A percentile compares a stretch with the other conserved stretches of the same genome.
These are phyloP conservation scores for Senna tora DNA, from an alignment of 306 rosid genomes.

Conservation along the genomic window DNA sequence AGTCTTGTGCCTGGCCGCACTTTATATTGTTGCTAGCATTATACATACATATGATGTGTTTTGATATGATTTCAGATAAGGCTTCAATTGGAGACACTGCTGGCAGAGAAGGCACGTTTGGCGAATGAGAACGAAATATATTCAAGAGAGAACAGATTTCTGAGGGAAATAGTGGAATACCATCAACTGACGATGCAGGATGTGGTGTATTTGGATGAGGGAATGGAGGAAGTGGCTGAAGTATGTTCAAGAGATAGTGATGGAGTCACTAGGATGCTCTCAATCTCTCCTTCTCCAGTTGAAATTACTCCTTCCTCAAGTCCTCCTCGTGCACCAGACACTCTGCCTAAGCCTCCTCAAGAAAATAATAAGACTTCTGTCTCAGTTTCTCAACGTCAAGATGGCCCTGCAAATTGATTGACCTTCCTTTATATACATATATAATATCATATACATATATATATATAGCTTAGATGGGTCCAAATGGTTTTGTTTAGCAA, in stretches of 20 bases:
- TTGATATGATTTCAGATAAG: slow-evolving; percentile 57
- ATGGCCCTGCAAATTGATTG: slow-evolving; percentile 34
- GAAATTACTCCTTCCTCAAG: slow-evolving; percentile 25
- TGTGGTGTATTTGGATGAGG: slow-evolving; percentile 74
- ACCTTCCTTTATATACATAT: neutral
- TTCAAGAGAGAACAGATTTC: slow-evolving; percentile 86
- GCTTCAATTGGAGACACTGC: slow-evolving; percentile 83
- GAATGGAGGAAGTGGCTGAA: slow-evolving; percentile 70
- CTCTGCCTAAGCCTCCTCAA: slow-evolving; percentile 26
- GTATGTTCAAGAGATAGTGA: slow-evolving; percentile 57
- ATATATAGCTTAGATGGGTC: slow-evolving; percentile 23
- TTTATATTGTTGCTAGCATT: too few species aligned
- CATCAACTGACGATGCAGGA: slow-evolving; percentile 88
- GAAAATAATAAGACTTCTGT: slow-evolving; percentile 26
- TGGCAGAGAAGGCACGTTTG: slow-evolving; percentile 85
- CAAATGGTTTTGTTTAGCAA: slow-evolving; percentile 7
- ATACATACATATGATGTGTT: neutral
- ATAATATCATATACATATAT: too few species aligned
- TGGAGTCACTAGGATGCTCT: slow-evolving; percentile 35
- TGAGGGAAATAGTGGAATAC: slow-evolving; percentile 87
- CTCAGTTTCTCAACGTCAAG: slow-evolving; percentile 35
- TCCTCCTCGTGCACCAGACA: slow-evolving; percentile 31
- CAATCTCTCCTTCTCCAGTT: slow-evolving; percentile 42
- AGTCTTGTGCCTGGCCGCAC: too few species aligned
- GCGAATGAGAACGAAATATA: slow-evolving; percentile 77